phyloP scores from a whole-genome alignment of 2,329 filamentous ascomycete species.

The Eutypa lata region DNA sequence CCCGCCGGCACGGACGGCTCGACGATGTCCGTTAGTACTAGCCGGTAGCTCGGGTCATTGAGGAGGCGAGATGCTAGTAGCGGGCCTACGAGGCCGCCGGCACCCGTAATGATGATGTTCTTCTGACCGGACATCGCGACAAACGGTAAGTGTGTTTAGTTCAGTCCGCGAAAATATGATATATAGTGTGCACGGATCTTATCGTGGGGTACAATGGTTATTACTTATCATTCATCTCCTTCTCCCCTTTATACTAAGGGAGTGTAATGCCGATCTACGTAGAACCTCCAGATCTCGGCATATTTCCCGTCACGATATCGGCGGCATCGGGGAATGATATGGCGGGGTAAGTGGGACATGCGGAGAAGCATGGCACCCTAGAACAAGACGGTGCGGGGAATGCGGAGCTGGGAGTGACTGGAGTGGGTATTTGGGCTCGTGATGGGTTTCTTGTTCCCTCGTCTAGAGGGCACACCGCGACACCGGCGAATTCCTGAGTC shows the following conservation, averaged over 20 bases:
- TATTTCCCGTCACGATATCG: not conserved
- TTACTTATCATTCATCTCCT: too few relatives aligned
- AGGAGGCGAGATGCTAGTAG: constrained; percentile 38
- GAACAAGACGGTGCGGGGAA: not conserved
- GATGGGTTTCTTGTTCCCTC: not conserved
- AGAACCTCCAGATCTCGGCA: not conserved
- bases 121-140: too few relatives aligned
- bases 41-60: constrained; percentile 34
- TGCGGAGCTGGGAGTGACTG: not conserved
- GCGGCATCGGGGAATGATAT: not conserved
- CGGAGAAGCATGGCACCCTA: not conserved
- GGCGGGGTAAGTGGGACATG: not conserved
- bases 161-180: too few relatives aligned
- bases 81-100: constrained; percentile 31
- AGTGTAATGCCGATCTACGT: too few relatives aligned
- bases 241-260: too few relatives aligned
- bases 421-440: not conserved
- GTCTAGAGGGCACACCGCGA: too few relatives aligned
- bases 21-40: constrained; percentile 52
- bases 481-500: too few relatives aligned
- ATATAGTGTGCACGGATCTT: too few relatives aligned
- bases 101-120: constrained; percentile 33
- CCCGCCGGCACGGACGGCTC: constrained; percentile 48
- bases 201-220: too few relatives aligned
- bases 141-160: too few relatives aligned